Conservation (phyloP, 2,329 filamentous ascomycete species). For the Diplocarpon mali region DNA sequence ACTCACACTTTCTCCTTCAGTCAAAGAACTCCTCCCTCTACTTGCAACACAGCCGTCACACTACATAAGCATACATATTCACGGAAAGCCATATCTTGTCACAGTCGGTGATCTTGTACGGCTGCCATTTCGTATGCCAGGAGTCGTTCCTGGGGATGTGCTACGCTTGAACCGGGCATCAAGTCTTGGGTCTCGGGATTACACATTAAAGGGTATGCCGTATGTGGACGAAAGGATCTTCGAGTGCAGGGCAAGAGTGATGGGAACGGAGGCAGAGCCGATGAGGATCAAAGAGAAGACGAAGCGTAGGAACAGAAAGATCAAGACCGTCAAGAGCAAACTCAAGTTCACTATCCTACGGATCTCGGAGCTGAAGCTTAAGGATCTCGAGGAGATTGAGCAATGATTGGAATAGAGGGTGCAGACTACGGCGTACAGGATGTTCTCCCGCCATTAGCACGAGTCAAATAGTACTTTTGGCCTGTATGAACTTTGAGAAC, state of each 20-base stretch:
- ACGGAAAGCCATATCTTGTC: slow-evolving; percentile 69
- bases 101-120: slow-evolving; percentile 65
- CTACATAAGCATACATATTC: slow-evolving; percentile 72
- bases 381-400: slow-evolving; percentile 33
- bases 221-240: slow-evolving; percentile 78
- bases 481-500: too few species aligned
- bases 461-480: too few species aligned
- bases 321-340: slow-evolving; percentile 76
- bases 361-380: slow-evolving; percentile 62
- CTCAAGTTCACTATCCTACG: slow-evolving; percentile 77
- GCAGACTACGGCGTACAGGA: too few species aligned
- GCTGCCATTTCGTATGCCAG: slow-evolving; percentile 69
- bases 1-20: slow-evolving; percentile 38
- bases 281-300: slow-evolving; percentile 70
- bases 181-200: slow-evolving; percentile 76
- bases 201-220: slow-evolving; percentile 72
- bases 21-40: slow-evolving; percentile 55
- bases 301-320: slow-evolving; percentile 63
- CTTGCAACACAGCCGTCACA: slow-evolving; percentile 62
- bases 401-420: slow-evolving; percentile 1
- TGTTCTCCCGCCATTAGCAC: too few species aligned
- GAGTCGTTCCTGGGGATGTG: slow-evolving; percentile 68
- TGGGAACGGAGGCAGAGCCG: slow-evolving; percentile 75
- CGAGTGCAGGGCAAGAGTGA: slow-evolving; percentile 73
- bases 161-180: slow-evolving; percentile 80